These are phyloP conservation scores for Colletotrichum orchidophilum DNA, from an alignment of 2,329 filamentous ascomycete species.

Conservation along the genomic window DNA sequence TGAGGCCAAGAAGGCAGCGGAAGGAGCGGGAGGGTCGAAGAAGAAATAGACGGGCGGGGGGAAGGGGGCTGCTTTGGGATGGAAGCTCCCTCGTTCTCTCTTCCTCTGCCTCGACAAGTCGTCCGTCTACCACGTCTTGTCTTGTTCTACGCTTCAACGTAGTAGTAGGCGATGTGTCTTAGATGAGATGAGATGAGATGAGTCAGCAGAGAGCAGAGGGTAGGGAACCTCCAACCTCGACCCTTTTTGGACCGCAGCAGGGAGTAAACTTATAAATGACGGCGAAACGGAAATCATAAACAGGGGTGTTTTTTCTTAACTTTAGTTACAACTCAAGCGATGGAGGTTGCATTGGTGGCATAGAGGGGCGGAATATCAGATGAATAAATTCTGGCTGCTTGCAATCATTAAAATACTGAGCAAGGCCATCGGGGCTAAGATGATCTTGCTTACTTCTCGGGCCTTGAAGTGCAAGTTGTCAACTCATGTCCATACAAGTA, in stretches of 20 bases:
- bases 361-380: background rate
- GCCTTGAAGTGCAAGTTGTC: no score
- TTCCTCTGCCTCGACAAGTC: no score
- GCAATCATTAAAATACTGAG: background rate
- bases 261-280: background rate
- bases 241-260: background rate
- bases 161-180: background rate
- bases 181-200: background rate
- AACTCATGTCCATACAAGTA: no score
- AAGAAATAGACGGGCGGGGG: constrained; percentile 7
- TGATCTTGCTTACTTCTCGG: no score
- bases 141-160: background rate
- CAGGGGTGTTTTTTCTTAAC: background rate
- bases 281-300: background rate
- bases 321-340: background rate
- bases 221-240: no score
- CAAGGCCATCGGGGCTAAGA: no score
- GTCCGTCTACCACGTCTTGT: background rate
- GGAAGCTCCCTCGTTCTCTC: background rate
- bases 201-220: background rate
- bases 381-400: background rate
- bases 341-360: background rate
- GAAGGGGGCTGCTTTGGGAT: background rate
- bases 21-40: constrained; percentile 41
- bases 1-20: constrained; percentile 59